Percentiles rank a stretch among this genome's conserved stretches.
Conservation (phyloP, 495 filamentous ascomycete genomes). For the Tuber umbilicatum region DNA sequence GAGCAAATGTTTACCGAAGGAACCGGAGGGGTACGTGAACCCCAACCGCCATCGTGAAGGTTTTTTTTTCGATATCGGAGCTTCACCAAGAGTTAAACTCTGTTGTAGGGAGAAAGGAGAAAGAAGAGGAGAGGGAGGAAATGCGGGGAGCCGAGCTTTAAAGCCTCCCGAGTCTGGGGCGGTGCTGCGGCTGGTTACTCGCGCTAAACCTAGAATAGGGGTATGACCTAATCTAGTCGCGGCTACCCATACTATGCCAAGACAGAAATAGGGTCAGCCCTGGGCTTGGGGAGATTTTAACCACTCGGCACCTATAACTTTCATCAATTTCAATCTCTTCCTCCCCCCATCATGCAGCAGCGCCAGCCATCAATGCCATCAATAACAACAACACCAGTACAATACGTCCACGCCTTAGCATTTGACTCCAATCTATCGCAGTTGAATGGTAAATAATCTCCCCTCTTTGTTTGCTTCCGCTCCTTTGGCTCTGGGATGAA, state of each 20-base stretch:
- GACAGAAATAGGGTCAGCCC: not conserved
- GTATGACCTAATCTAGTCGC: not conserved
- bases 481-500: slow-evolving; percentile 17
- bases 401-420: not conserved
- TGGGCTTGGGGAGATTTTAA: not conserved
- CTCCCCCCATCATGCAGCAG: not conserved
- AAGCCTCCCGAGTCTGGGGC: not conserved
- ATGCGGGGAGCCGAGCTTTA: slow-evolving; percentile 7
- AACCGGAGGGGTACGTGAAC: slow-evolving; percentile 41
- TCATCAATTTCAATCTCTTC: not conserved
- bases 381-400: not conserved
- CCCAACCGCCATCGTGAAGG: slow-evolving; percentile 40
- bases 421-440: not conserved
- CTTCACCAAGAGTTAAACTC: not conserved
- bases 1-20: slow-evolving; percentile 31
- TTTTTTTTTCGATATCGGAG: slow-evolving; percentile 4
- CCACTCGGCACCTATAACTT: not conserved
- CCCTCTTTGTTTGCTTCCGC: not conserved
- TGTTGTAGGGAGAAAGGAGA: not conserved
- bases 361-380: not conserved
- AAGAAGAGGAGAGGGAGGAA: not conserved
- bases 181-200: not conserved
- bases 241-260: slow-evolving; percentile 2
- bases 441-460: not conserved
- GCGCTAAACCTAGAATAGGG: not conserved